Percentiles rank a stretch among this genome's conserved stretches.
Conservation (phyloP, 495 filamentous ascomycete species). For the Podospora fimiseda region DNA sequence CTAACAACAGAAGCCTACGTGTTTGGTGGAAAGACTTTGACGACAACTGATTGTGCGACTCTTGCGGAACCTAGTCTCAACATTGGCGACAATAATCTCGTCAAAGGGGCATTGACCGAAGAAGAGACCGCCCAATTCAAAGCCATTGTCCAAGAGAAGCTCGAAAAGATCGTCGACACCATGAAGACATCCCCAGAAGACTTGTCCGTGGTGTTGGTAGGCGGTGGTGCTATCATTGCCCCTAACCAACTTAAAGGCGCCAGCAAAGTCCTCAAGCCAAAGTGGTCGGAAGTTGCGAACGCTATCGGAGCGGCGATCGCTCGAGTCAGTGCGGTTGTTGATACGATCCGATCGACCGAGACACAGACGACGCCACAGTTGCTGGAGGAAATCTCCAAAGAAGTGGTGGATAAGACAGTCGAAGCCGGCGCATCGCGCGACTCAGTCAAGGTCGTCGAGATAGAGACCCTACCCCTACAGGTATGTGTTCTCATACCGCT, state of each 20-base stretch:
- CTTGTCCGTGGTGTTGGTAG: slow-evolving; percentile 41
- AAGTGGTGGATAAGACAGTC: slow-evolving; percentile 29
- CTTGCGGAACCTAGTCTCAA: slow-evolving; percentile 22
- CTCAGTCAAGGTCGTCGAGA: slow-evolving; percentile 20
- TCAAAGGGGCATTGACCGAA: slow-evolving; percentile 13
- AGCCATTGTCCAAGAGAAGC: slow-evolving; percentile 22
- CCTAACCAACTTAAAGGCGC: slow-evolving; percentile 27
- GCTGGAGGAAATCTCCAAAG: slow-evolving; percentile 24
- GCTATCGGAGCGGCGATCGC: slow-evolving; percentile 53
- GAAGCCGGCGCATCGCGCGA: slow-evolving; percentile 37
- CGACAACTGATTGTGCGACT: slow-evolving; percentile 47
- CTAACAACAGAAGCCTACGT: slow-evolving; percentile 42
- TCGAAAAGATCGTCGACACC: slow-evolving; percentile 43
- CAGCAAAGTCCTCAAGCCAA: slow-evolving; percentile 30
- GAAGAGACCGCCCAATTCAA: slow-evolving; percentile 17
- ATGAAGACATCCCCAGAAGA: slow-evolving; percentile 45
- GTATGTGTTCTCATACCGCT: no score
- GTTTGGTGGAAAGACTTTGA: slow-evolving; percentile 44
- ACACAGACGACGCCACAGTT: slow-evolving; percentile 20
- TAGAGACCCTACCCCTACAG: slow-evolving; percentile 19
- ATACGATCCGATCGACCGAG: slow-evolving; percentile 32
- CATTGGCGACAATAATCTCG: slow-evolving; percentile 21
- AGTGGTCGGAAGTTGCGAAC: slow-evolving; percentile 44
- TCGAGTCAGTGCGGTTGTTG: slow-evolving; percentile 42
- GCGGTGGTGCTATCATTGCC: slow-evolving; percentile 34